A percentile compares a stretch with the other conserved stretches of the same genome.
phyloP scores from a whole-genome alignment of 768 basidiomycete genomes.

The Pleurotus platypus region DNA sequence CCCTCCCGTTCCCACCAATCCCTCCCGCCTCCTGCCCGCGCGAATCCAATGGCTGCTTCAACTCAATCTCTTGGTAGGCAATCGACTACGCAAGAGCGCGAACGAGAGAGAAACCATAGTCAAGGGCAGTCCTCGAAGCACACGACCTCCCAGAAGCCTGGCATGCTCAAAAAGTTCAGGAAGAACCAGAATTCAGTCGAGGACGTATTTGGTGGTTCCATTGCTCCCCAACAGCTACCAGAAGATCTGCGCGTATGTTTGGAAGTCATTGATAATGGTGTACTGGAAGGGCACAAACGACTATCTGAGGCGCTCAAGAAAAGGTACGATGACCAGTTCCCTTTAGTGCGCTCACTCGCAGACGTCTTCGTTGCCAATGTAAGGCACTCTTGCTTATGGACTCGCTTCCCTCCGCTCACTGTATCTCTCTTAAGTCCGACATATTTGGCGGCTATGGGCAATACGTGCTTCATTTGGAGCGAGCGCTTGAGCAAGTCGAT shows the following conservation, averaged over 20 bases:
- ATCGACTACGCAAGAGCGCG: slow-evolving; percentile 46
- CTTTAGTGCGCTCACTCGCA: slow-evolving; percentile 86
- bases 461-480: slow-evolving; percentile 92
- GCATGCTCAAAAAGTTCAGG: slow-evolving; percentile 66
- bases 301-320: slow-evolving; percentile 83
- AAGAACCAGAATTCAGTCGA: slow-evolving; percentile 57
- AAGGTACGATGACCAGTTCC: slow-evolving; percentile 94
- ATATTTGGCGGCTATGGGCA: slow-evolving; percentile 92
- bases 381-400: slow-evolving; percentile 25
- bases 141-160: slow-evolving; percentile 24
- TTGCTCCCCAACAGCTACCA: slow-evolving; percentile 79
- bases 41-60: slow-evolving; percentile 51
- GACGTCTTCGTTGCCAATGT: slow-evolving; percentile 97
- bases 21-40: slow-evolving; percentile 61
- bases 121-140: slow-evolving; percentile 38
- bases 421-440: slow-evolving; percentile 57
- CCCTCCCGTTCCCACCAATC: slow-evolving; percentile 80
- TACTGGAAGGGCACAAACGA: slow-evolving; percentile 85
- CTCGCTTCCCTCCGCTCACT: no score
- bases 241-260: slow-evolving; percentile 84
- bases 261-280: slow-evolving; percentile 81
- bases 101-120: slow-evolving; percentile 49
- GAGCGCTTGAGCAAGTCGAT: slow-evolving; percentile 85
- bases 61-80: slow-evolving; percentile 77
- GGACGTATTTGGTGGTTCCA: slow-evolving; percentile 44